phyloP scores from a whole-genome alignment of 768 basidiomycete genomes.

The Daedaleopsis sinensis region DNA sequence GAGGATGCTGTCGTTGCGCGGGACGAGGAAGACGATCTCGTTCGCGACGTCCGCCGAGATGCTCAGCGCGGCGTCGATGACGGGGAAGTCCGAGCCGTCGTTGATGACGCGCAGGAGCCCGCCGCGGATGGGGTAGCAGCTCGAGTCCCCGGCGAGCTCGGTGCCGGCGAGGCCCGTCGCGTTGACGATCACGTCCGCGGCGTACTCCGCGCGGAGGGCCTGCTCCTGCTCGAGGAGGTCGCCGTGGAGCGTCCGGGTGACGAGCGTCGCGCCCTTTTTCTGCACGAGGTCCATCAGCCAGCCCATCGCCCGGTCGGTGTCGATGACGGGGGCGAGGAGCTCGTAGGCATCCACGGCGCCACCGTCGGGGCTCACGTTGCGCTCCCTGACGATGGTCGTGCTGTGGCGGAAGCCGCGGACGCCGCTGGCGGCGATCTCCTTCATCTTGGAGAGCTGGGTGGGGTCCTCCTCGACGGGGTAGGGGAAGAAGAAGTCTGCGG shows the following conservation, averaged over 20 bases:
- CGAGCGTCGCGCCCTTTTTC: slow-evolving; percentile 33
- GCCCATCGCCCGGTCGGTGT: slow-evolving; percentile 40
- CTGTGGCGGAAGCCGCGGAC: slow-evolving; percentile 30
- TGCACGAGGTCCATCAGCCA: slow-evolving; percentile 33
- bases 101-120: slow-evolving; percentile 35
- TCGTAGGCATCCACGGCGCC: slow-evolving; percentile 42
- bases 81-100: slow-evolving; percentile 39
- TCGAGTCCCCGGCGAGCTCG: slow-evolving; percentile 37
- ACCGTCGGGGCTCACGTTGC: slow-evolving; percentile 30
- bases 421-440: slow-evolving; percentile 24
- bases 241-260: slow-evolving; percentile 35
- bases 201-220: slow-evolving; percentile 29
- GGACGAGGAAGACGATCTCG: slow-evolving; percentile 35
- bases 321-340: slow-evolving; percentile 38
- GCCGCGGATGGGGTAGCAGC: slow-evolving; percentile 41
- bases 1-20: slow-evolving; percentile 38
- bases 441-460: slow-evolving; percentile 36
- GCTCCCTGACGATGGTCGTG: slow-evolving; percentile 27
- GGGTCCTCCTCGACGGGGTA: slow-evolving; percentile 29
- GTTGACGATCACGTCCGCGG: slow-evolving; percentile 38
- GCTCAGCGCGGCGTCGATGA: slow-evolving; percentile 29
- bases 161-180: slow-evolving; percentile 37
- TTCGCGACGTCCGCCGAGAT: slow-evolving; percentile 18
- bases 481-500: slow-evolving; percentile 40
- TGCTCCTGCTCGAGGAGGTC: slow-evolving; percentile 33